Conservation (phyloP, 805 yeast species). For the Yarrowia porcina region DNA sequence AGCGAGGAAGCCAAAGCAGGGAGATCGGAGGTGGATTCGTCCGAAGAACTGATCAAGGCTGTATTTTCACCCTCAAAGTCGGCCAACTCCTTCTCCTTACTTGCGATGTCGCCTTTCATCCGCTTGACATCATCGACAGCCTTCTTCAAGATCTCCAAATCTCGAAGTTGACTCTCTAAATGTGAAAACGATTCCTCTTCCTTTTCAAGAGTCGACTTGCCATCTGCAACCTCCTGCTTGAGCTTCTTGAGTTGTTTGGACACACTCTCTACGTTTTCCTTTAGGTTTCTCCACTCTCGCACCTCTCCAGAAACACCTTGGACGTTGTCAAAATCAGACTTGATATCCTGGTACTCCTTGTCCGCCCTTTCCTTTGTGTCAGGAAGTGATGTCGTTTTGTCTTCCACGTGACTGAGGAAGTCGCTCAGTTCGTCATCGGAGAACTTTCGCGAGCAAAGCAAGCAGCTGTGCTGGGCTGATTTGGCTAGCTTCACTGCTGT, state of each 20-base stretch:
- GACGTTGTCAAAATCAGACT: conserved; percentile 35
- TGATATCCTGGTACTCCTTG: conserved; percentile 28
- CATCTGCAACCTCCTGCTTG: conserved; percentile 28
- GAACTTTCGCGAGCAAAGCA: conserved; percentile 69
- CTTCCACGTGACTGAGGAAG: conserved; percentile 33
- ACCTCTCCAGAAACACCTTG: conserved; percentile 25
- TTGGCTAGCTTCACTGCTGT: conserved; percentile 67
- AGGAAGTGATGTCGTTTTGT: conserved; percentile 38
- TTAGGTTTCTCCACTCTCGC: conserved; percentile 2
- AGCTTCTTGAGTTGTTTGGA: conserved; percentile 26
- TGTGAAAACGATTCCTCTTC: conserved; percentile 18
- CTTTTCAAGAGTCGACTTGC: conserved; percentile 34
- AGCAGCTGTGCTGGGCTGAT: conserved; percentile 52
- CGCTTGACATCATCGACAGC: conserved; percentile 35
- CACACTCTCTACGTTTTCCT: conserved; percentile 26
- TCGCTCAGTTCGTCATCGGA: conserved; percentile 34
- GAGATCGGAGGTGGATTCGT: conserved; percentile 29
- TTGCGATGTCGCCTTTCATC: neutral
- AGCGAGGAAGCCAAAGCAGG: conserved; percentile 38
- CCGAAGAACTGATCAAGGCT: conserved; percentile 29
- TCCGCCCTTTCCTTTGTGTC: conserved; percentile 39
- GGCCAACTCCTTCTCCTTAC: conserved; percentile 32
- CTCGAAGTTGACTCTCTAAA: neutral
- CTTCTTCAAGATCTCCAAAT: conserved; percentile 36
- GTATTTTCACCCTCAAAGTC: conserved; percentile 29